phyloP scores from a whole-genome alignment of 768 basidiomycete genomes.

The Chalciporus pseudorubinellus region DNA sequence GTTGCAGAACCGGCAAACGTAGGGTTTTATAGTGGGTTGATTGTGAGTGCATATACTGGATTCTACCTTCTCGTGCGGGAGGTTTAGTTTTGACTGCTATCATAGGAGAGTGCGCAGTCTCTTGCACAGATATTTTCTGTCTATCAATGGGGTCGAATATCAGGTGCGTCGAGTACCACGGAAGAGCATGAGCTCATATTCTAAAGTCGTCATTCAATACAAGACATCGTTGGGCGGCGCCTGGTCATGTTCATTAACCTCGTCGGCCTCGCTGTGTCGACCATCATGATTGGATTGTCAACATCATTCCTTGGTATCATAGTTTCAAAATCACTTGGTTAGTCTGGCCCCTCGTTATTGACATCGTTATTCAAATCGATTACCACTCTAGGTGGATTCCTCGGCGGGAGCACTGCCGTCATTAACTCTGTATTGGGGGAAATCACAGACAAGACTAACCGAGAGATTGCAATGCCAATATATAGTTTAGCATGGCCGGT shows the following conservation, averaged over 20 bases:
- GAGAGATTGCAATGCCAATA: slow-evolving; percentile 10
- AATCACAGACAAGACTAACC: slow-evolving; percentile 14
- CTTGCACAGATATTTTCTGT: too few relatives aligned
- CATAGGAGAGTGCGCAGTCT: too few relatives aligned
- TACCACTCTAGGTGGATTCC: slow-evolving; percentile 5
- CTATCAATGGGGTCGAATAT: too few relatives aligned
- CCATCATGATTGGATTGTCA: slow-evolving; percentile 8
- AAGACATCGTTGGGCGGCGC: too few relatives aligned
- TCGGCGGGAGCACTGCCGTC: slow-evolving; percentile 9
- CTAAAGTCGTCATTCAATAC: too few relatives aligned
- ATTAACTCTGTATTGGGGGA: slow-evolving; percentile 10
- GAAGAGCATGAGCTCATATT: too few relatives aligned
- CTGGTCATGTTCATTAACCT: neutral
- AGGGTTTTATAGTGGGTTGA: too few relatives aligned
- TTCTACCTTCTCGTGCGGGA: too few relatives aligned
- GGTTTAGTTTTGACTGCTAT: too few relatives aligned
- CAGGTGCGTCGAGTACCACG: too few relatives aligned
- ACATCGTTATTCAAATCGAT: neutral
- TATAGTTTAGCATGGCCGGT: slow-evolving; percentile 12
- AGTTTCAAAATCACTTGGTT: slow-evolving; percentile 7
- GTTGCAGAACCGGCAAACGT: too few relatives aligned
- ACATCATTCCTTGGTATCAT: slow-evolving; percentile 7
- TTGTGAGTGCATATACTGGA: too few relatives aligned
- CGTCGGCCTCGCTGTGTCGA: slow-evolving; percentile 1
- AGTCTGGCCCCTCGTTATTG: neutral